Evolutionary conservation across 2,329 filamentous ascomycete genomes (phyloP).

Genomic region (Cladosporium sp.): DNA sequence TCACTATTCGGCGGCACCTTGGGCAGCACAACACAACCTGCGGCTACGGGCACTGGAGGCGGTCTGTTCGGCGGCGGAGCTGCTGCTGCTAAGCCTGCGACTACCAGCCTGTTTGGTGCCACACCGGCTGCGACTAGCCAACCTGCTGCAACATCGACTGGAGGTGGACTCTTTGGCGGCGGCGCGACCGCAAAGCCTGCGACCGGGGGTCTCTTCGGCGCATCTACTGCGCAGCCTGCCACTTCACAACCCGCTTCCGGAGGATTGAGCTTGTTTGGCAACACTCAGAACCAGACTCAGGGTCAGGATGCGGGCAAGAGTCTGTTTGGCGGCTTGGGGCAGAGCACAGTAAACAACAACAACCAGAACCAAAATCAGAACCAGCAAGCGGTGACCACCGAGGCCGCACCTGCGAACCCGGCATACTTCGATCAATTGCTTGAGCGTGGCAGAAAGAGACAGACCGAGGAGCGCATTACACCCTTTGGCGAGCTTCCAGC

Average conservation of each 20-base stretch:
- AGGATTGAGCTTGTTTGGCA: conserved; percentile 21
- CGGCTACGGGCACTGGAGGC: conserved; percentile 5
- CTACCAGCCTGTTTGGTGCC: conserved; percentile 23
- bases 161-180: conserved; percentile 13
- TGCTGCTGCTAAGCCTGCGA: conserved; percentile 21
- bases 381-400: conserved; percentile 26
- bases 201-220: conserved; percentile 22
- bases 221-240: conserved; percentile 17
- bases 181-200: conserved; percentile 17
- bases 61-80: conserved; percentile 18
- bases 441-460: conserved; percentile 67
- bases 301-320: conserved; percentile 24
- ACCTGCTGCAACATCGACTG: conserved; percentile 15
- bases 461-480: conserved; percentile 64
- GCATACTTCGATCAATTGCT: conserved; percentile 67
- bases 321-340: conserved; percentile 32
- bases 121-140: conserved; percentile 13
- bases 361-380: conserved; percentile 20
- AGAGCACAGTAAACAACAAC: conserved; percentile 24
- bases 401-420: conserved; percentile 48
- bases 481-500: conserved; percentile 78
- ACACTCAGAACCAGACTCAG: conserved; percentile 22
- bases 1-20: conserved; percentile 22
- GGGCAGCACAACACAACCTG: conserved; percentile 17
- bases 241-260: conserved; percentile 21